Evolutionary conservation across 306 rosid genomes (phyloP), one percentile per base, ranked within the genome.

Genomic region (Rosa rugosa): DNA sequence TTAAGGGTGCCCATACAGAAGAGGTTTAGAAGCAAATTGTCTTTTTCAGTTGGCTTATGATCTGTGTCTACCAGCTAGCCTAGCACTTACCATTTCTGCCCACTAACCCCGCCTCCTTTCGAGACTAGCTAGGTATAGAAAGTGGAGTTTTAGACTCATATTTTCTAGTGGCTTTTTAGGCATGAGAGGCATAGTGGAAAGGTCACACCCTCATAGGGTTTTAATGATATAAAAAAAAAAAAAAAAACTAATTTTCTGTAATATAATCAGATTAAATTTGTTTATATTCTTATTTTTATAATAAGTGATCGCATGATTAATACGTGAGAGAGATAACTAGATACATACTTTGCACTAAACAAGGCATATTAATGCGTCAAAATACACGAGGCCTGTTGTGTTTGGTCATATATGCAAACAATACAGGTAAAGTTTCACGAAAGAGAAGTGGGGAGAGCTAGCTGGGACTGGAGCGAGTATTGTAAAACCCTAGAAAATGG

Each of bases 401-500:
- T 64, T 64, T 64, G 69, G 44, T 64, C 44, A 36, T 36, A 31
- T 64, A 14, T 34, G 45, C 5, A 34, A 64, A 64, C 3, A 11
- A 25, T 11, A 60, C 66, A 25, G 17, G 18, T 60, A 27, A 63
- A 14, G 22, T 31, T 63, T 16, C 9, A 42, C 0, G 49, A 40
- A 17, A 66, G 49, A 40, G n/a, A 57, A 14, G 22, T 75, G n/a
- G 45, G 22, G 18, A 73, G 76, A 34, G 45, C 4, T 34, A 6
- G 45, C 69, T 64, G 45, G 45, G 69, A 14, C 22, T 13, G 69
- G 44, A 64, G 44, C 5, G 6, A 7, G 65, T 34, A 36, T 31
- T 72, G 94, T 83, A 86, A 86, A 90, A 80, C 89, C 90, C 90
- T 88, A 90, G 94, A 94, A 90, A 84, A 90, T 89, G 92, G 88